Percentiles rank a stretch among this genome's conserved stretches.
Conservation (phyloP, 768 basidiomycete species). For the Pholiota molesta region DNA sequence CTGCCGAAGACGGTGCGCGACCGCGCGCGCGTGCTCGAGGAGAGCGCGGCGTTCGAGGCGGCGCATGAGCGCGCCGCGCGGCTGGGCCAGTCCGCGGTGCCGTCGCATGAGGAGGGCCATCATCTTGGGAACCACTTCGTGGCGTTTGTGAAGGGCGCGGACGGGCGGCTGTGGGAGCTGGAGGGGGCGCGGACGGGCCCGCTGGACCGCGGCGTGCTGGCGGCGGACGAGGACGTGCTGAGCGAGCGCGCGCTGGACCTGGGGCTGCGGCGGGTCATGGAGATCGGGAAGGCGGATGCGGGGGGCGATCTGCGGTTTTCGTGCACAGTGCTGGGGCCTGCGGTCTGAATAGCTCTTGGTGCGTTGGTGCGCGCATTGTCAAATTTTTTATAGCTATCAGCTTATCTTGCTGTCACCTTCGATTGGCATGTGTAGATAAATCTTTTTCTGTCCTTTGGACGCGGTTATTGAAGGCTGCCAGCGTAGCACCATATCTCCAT, state of each 20-base stretch:
- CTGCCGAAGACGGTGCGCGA: slow-evolving; percentile 6
- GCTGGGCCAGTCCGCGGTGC: slow-evolving; percentile 11
- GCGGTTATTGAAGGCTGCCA: no score
- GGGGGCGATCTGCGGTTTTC: slow-evolving; percentile 18
- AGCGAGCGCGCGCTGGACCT: slow-evolving; percentile 12
- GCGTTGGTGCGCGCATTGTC: no score
- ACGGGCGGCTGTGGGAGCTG: slow-evolving; percentile 17
- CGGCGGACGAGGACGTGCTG: slow-evolving; percentile 13
- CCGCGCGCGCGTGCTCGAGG: slow-evolving; percentile 14
- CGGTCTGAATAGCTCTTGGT: background rate
- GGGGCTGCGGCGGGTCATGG: slow-evolving; percentile 13
- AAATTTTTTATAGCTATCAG: no score
- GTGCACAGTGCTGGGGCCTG: slow-evolving; percentile 9
- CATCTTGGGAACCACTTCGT: slow-evolving; percentile 15
- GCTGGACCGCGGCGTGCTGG: slow-evolving; percentile 11
- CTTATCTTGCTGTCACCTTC: no score
- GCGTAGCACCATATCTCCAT: no score
- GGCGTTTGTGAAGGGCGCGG: slow-evolving; percentile 14
- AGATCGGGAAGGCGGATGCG: slow-evolving; percentile 6
- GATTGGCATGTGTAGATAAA: no score
- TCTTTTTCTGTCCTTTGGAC: no score
- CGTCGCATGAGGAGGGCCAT: background rate
- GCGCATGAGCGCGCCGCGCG: slow-evolving; percentile 12
- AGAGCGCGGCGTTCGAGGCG: slow-evolving; percentile 5
- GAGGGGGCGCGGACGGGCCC: slow-evolving; percentile 16